Base-by-base conservation (phyloP, 2,329 filamentous ascomycete species). In the Fulvia fulva region DNA sequence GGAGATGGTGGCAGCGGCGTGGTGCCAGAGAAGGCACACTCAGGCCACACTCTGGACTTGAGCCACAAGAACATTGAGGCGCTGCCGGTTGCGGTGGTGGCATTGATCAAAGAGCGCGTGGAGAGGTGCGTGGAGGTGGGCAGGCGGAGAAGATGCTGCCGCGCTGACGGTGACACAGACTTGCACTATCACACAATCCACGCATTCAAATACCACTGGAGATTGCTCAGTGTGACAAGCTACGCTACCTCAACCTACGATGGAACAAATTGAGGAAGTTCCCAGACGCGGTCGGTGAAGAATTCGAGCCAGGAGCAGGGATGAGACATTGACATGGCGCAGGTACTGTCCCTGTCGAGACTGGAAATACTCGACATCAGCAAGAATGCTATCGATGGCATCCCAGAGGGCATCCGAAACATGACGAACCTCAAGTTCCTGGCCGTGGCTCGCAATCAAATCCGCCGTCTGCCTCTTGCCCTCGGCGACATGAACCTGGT, bases 321-420 rank as follows among this genome's bases (percentile, higher is more conserved):
- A 57, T 26, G 49, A 25, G 22, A 22, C 14, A 37, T 34, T 58
- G 34, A 54, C 37, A 16, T 16, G 50, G 51, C 53, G 56, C 70
- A 96, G 91, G 84, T 97, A 58, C 92, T 93, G 72, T 87, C 91
- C 73, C 81, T 97, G 61, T 87, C 85, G 53, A 89, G 91, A 32
- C 83, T 97, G 56, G 92, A 97, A 75, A 96, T 97, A 59, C 83
- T 97, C 61, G 93, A 97, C 75, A 82, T 97, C 55, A 92, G 91
- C 72, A 85, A 90, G 67, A 97, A 97, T 72, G 90, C 88, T 72
- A 86, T 97, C 61, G 84, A 83, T 50, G 78, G 83, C 9, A 81
- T 97, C 1, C 91, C 93, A 0, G 84, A 87, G 49, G 88, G 92
- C 55, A 89, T 97, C 61, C 84, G 83, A 60, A 90, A 87, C 69